Evolutionary conservation across 1,284 basidiomycete genomes (phyloP), one percentile per base, ranked within the genome.

Genomic region (Anthracocystis panici-leucophaei): DNA sequence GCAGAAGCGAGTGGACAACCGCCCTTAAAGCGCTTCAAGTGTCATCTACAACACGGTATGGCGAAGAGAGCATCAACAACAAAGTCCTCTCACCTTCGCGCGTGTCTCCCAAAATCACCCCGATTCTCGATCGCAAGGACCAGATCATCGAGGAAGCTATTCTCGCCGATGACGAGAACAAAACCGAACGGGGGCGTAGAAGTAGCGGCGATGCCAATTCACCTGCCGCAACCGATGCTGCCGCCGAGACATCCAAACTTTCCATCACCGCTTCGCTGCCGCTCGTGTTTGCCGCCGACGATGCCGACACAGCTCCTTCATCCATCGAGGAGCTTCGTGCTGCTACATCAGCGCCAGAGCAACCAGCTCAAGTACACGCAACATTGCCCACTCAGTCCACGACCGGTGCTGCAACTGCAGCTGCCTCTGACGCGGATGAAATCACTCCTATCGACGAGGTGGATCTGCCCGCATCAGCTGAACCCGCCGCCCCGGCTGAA

Each of bases 61-160:
- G 65, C 3, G 66, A 75, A 44, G 55, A 66, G 38, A 35, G 27
- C 23, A 16, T 23, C n/a, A 60, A 55, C 7, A 31, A 51, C 18
- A 42, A 62, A 20, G 40, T 44, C 20, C 18, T 62, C 5, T 63
- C 59, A 18, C 54, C 60, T 8, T 33, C 65, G 3, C 61, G 72
- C 21, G 49, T 35, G 1, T 75, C 72, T 21, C 71, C 71, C 41
- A 70, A 63, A 49, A 38, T 65, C 20, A 58, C 45, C 1, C 61
- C 74, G 1, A n/a, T 27, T 14, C 25, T 71, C 20, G 64, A 65
- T 20, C 67, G 65, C 45, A 65, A 71, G 42, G 68, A 76, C 8
- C 67, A 72, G 65, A 76, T 76, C 65, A 71, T 76, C 57, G 74
- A 76, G 38, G 74, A 76, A 42, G 74, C 74, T 35, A 76, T 76